Base-by-base conservation (phyloP, 2,329 filamentous ascomycete genomes). In the Penicillium griseofulvum region DNA sequence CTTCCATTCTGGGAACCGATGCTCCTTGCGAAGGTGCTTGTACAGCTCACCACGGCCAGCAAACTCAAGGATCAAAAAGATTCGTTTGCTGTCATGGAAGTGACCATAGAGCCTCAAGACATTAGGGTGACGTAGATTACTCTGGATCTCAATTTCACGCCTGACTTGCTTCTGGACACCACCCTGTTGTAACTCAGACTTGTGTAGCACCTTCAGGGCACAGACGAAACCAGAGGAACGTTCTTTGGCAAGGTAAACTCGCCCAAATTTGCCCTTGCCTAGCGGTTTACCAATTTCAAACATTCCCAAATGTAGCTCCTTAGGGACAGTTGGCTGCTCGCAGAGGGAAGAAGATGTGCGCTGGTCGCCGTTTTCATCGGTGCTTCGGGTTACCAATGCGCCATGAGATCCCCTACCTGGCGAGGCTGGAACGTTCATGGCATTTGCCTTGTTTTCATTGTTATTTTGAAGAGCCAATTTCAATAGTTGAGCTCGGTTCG, bases 201-300 rank as follows among this genome's bases (percentile, higher is more conserved):
- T 95, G 81, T 94, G 89, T 45, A 93, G 80, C 45, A 93, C 89
- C 74, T 95, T 95, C 57, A 95, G 81, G 1, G 89, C 90, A 75
- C 90, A 95, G 60, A 95, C 88, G 75, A 92, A 95, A 59, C 88
- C 88, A 26, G 85, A 89, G 42, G 81, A 84, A 55, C 89, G 85
- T 74, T 94, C 90, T 53, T 90, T 87, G 46, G 89, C 90, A 28
- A 95, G 84, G 70, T 95, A 95, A 3, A 95, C 90, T 43, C 90
- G 84, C 1, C 90, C 90, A 68, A 94, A 95, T 71, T 94, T 95
- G 60, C 90, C 90, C 76, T 94, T 94, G 50, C 90, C 90, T 4
- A 95, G 79, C 1, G 90, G 89, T 64, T 90, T 88, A 37, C 90
- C 90, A 61, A 95, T 96, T 73, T 96, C 91, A 72, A 96, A 96